Evolutionary conservation across 441 rosid genomes (phyloP).

Genomic region (Brassica balearica): DNA sequence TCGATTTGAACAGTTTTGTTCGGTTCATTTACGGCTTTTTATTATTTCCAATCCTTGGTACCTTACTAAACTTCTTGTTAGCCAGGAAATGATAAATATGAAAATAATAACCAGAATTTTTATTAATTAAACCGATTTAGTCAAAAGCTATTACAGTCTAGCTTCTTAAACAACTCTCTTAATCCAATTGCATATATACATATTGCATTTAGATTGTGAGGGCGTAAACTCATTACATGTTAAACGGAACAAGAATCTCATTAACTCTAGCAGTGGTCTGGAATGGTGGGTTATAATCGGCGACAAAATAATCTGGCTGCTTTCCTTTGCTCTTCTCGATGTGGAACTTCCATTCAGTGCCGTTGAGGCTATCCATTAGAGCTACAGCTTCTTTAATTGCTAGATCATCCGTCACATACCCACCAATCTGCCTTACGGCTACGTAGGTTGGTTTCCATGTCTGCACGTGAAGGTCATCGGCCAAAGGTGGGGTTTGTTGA

Average conservation of each 20-base stretch:
- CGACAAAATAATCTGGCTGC: conserved; percentile 29
- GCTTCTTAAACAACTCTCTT: conserved; percentile 24
- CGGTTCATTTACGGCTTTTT: not conserved
- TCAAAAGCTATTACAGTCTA: conserved; percentile 9
- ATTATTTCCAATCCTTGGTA: not conserved
- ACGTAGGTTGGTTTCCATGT: conserved; percentile 32
- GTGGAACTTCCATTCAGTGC: conserved; percentile 8
- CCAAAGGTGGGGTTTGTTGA: conserved; percentile 35
- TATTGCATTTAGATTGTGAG: not conserved
- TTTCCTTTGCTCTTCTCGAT: conserved; percentile 38
- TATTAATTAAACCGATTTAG: not conserved
- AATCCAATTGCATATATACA: not conserved
- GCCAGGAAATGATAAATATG: not conserved
- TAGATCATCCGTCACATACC: conserved; percentile 13
- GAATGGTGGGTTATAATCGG: conserved; percentile 28
- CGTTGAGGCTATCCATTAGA: conserved; percentile 31
- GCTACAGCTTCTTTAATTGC: conserved; percentile 37
- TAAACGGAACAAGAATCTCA: conserved; percentile 36
- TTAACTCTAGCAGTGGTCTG: conserved; percentile 35
- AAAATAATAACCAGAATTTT: conserved; percentile 12
- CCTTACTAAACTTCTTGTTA: not conserved
- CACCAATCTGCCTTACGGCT: conserved; percentile 37
- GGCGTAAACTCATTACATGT: conserved; percentile 27
- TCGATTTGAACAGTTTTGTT: not conserved
- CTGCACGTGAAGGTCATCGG: conserved; percentile 22